phyloP scores from a whole-genome alignment of 2,329 filamentous ascomycete genomes.

The Aspergillus clavatus region DNA sequence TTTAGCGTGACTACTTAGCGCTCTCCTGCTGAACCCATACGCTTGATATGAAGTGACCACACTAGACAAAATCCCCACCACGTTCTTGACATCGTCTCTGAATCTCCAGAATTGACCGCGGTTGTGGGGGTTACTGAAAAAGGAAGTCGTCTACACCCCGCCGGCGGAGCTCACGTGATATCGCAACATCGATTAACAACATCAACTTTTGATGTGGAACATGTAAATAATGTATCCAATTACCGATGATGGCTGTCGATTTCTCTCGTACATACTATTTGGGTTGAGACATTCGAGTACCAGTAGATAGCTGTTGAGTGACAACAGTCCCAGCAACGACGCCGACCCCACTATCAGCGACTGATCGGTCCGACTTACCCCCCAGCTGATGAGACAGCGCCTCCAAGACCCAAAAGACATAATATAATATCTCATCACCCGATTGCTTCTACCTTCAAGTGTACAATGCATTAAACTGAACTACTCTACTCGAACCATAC shows the following conservation, averaged over 20 bases:
- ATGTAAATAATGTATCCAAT: neutral
- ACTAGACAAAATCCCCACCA: no score
- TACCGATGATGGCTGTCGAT: neutral
- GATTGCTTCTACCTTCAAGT: no score
- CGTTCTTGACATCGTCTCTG: neutral
- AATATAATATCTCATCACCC: neutral
- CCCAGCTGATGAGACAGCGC: no score
- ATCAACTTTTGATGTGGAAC: no score
- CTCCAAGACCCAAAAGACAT: no score
- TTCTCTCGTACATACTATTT: neutral
- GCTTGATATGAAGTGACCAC: neutral
- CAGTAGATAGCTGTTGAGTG: no score
- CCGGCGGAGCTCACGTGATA: neutral
- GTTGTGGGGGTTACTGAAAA: neutral
- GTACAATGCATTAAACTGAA: no score
- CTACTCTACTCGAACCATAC: no score
- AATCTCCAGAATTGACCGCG: neutral
- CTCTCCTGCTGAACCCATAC: neutral
- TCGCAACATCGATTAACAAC: neutral
- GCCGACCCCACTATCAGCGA: neutral
- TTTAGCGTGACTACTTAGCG: neutral
- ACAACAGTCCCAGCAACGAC: no score
- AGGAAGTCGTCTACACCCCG: neutral
- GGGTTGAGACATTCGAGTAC: neutral
- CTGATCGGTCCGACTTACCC: no score